phyloP scores from a whole-genome alignment of 108 stramenopile species.

The Fragilaria crotonensis region DNA sequence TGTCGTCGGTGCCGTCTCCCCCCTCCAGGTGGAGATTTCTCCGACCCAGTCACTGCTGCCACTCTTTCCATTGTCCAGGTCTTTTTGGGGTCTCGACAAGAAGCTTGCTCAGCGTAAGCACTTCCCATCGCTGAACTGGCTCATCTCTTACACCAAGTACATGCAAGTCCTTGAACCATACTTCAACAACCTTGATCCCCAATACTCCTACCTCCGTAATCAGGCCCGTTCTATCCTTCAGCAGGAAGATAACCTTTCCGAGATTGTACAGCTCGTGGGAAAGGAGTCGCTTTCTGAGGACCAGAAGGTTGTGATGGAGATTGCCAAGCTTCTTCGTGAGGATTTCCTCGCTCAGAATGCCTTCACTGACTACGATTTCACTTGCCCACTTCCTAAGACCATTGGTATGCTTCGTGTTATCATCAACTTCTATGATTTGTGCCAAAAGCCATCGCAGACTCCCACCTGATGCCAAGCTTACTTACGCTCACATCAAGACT shows the following conservation, averaged over 20 bases:
- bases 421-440: constrained; percentile 95
- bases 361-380: constrained; percentile 98
- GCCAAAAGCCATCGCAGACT: constrained; percentile 96
- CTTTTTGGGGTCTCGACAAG: constrained; percentile 99
- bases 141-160: constrained; percentile 99
- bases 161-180: constrained; percentile 98
- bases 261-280: constrained; percentile 99
- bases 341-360: constrained; percentile 99
- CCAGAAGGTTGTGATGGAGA: constrained; percentile 99
- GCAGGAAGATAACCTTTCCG: constrained; percentile 93
- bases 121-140: constrained; percentile 99
- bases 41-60: constrained; percentile 99
- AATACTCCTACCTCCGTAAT: constrained; percentile 93
- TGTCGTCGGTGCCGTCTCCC: constrained; percentile 98
- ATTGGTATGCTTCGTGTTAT: constrained; percentile 98
- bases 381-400: constrained; percentile 96
- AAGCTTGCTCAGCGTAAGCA: constrained; percentile 99
- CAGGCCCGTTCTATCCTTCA: constrained; percentile 91
- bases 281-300: constrained; percentile 99
- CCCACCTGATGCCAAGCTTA: constrained; percentile 91
- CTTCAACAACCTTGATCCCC: constrained; percentile 92
- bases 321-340: constrained; percentile 98
- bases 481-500: constrained; percentile 97
- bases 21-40: constrained; percentile 99
- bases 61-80: constrained; percentile 99